Conservation (phyloP, 202 grass and related monocot species). For the Setaria italica region DNA sequence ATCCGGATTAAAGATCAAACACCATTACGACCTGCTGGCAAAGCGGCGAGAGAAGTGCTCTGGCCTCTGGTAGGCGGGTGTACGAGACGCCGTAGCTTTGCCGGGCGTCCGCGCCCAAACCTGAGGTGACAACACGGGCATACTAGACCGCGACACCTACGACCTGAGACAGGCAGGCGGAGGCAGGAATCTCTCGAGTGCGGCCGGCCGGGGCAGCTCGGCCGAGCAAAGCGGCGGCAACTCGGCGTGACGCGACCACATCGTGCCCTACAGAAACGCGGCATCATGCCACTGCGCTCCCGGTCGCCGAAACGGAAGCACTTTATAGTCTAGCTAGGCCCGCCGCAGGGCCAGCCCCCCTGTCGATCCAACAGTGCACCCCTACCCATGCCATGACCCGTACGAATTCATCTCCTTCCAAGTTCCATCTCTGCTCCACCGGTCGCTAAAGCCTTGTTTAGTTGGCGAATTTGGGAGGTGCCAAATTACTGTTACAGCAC, state of each 20-base stretch:
- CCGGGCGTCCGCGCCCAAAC: background rate
- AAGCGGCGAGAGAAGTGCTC: background rate
- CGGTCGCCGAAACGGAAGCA: constrained; percentile 54
- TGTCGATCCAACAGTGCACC: background rate
- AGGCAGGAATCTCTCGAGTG: constrained; percentile 54
- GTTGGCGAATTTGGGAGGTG: too few species aligned
- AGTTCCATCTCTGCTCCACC: background rate
- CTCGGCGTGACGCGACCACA: constrained; percentile 61
- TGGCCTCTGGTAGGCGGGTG: background rate
- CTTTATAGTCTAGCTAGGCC: background rate
- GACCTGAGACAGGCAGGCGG: background rate
- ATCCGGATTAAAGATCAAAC: too few species aligned
- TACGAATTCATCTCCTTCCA: background rate
- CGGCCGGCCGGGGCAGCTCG: constrained; percentile 23
- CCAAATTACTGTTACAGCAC: too few species aligned
- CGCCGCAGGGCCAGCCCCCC: background rate
- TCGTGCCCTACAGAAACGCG: constrained; percentile 38
- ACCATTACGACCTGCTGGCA: background rate
- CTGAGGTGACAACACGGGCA: constrained; percentile 62
- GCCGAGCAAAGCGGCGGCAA: constrained; percentile 64
- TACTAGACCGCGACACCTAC: constrained; percentile 37
- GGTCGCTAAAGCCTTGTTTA: too few species aligned
- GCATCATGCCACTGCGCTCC: constrained; percentile 26
- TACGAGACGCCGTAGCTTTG: constrained; percentile 36
- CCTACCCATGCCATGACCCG: too few species aligned